phyloP scores from a whole-genome alignment of 306 rosid species.

The Oemleria cerasiformis region DNA sequence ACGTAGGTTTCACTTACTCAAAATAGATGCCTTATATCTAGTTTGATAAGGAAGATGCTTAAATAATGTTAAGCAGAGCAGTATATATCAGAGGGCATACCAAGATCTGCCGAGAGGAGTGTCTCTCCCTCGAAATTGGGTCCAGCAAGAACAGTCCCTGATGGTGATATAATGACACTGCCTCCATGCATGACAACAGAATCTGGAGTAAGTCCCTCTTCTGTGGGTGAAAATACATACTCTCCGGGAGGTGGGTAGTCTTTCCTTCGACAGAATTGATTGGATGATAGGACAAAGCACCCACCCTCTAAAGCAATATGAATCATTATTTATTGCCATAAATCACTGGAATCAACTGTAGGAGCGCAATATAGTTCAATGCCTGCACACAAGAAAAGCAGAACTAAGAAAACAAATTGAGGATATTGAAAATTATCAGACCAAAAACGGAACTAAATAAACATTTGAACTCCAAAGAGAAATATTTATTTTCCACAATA shows the following conservation, averaged over 20 bases:
- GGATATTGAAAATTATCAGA: neutral
- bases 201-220: conserved; percentile 69
- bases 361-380: conserved; percentile 96
- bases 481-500: neutral
- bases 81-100: conserved; percentile 35
- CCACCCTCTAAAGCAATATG: conserved; percentile 95
- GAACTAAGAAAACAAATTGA: conserved; percentile 6
- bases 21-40: neutral
- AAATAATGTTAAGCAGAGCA: neutral
- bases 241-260: conserved; percentile 90
- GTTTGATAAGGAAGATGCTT: neutral
- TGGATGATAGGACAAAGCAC: conserved; percentile 83
- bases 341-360: conserved; percentile 71
- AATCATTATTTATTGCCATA: conserved; percentile 85
- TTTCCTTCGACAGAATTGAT: conserved; percentile 84
- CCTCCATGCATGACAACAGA: conserved; percentile 94
- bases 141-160: conserved; percentile 82
- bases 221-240: conserved; percentile 61
- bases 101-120: conserved; percentile 84
- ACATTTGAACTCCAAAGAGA: neutral
- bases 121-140: conserved; percentile 94
- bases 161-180: conserved; percentile 87
- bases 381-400: conserved; percentile 40
- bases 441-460: neutral
- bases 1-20: neutral